Evolutionary conservation across 441 rosid species (phyloP).

Genomic region (Pelargonium cotyledonis): DNA sequence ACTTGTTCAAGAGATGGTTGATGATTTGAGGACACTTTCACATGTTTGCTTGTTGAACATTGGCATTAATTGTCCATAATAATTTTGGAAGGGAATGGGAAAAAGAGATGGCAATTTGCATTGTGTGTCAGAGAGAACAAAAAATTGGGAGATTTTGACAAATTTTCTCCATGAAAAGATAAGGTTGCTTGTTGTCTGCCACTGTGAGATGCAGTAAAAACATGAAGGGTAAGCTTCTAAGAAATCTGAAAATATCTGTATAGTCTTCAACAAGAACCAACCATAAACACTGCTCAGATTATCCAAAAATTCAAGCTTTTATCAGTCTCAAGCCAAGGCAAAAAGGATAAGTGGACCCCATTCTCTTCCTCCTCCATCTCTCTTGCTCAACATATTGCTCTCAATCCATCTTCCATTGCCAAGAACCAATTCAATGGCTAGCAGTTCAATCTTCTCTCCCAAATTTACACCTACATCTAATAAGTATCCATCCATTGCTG

Average conservation of each 20-base stretch:
- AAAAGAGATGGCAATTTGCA: not conserved
- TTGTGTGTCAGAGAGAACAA: not conserved
- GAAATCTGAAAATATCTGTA: constrained; percentile 28
- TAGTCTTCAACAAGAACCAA: constrained; percentile 22
- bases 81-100: not conserved
- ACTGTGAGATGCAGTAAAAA: constrained; percentile 13
- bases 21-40: no score
- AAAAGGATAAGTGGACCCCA: constrained; percentile 25
- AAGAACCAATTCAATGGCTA: constrained; percentile 30
- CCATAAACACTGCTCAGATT: constrained; percentile 18
- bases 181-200: constrained; percentile 21
- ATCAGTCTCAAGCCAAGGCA: constrained; percentile 10
- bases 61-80: not conserved
- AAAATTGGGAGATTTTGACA: no score
- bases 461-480: constrained; percentile 20
- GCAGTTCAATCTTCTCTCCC: constrained; percentile 28
- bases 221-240: constrained; percentile 11
- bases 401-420: constrained; percentile 5
- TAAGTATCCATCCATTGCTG: not conserved
- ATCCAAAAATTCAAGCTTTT: constrained; percentile 19
- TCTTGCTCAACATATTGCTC: not conserved
- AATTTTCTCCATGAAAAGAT: constrained; percentile 18
- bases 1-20: not conserved
- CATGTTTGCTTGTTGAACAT: not conserved
- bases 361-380: constrained; percentile 16